Conservation (phyloP, 1,284 basidiomycete species). For the Leccinum huronense region DNA sequence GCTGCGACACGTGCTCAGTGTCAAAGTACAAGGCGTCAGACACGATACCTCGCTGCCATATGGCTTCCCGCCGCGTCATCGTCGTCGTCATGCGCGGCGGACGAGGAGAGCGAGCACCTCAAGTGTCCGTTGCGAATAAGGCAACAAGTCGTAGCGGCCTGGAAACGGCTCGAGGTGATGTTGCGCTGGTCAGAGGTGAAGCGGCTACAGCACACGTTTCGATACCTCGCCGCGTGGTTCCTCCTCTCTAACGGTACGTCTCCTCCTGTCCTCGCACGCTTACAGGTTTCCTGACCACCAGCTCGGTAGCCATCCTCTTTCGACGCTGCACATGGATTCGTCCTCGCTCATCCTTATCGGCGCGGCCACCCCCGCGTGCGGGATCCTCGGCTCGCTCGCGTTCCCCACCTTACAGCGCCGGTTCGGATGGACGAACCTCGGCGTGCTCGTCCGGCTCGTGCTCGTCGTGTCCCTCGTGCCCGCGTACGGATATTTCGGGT, state of each 20-base stretch:
- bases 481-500: conserved; percentile 78
- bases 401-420: conserved; percentile 68
- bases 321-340: conserved; percentile 69
- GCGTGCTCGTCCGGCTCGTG: conserved; percentile 67
- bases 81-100: background rate
- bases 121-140: conserved; percentile 42
- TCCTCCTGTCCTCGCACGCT: too few relatives aligned
- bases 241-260: conserved; percentile 80
- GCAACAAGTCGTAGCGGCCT: conserved; percentile 44
- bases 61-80: conserved; percentile 55
- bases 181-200: conserved; percentile 66
- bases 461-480: conserved; percentile 69
- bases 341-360: conserved; percentile 72
- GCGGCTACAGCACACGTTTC: conserved; percentile 79
- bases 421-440: conserved; percentile 63
- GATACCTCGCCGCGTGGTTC: conserved; percentile 88
- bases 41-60: conserved; percentile 45
- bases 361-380: conserved; percentile 63
- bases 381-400: conserved; percentile 71
- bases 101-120: conserved; percentile 10
- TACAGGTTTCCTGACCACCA: conserved; percentile 78
- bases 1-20: conserved; percentile 58
- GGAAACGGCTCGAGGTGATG: conserved; percentile 69
- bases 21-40: conserved; percentile 45
- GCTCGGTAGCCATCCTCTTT: conserved; percentile 80